Percentiles rank a stretch among this genome's conserved stretches.
These are phyloP conservation scores for Saccharum spontaneum DNA, from an alignment of 176 grass and related monocot species.

Conservation along the genomic window DNA sequence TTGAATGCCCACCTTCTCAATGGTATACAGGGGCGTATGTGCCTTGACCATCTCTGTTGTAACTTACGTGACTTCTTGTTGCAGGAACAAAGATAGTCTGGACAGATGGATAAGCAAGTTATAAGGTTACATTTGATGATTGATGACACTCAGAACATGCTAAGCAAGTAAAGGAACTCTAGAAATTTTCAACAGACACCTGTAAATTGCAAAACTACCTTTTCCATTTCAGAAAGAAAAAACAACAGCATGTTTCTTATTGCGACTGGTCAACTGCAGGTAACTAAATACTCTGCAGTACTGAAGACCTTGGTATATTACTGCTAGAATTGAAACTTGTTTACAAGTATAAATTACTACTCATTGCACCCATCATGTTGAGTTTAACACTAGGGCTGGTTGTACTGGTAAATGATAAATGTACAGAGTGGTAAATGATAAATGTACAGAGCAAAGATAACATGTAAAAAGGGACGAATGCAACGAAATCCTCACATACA, in stretches of 20 bases:
- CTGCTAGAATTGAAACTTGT: slow-evolving; percentile 10
- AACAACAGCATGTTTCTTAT: slow-evolving; percentile 14
- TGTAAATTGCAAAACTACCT: slow-evolving; percentile 1
- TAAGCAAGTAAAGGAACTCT: slow-evolving; percentile 5
- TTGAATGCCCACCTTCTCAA: slow-evolving; percentile 26
- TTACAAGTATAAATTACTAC: slow-evolving; percentile 12
- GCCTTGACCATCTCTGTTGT: slow-evolving; percentile 40
- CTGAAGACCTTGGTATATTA: neutral
- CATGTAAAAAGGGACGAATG: no score
- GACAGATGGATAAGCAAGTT: slow-evolving; percentile 39
- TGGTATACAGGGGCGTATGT: slow-evolving; percentile 44
- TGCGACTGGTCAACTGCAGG: neutral
- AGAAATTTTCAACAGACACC: neutral
- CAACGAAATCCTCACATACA: neutral
- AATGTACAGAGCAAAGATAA: no score
- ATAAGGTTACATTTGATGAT: slow-evolving; percentile 23
- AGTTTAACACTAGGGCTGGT: no score
- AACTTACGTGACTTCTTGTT: slow-evolving; percentile 45
- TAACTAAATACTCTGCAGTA: slow-evolving; percentile 7
- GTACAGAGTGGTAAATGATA: no score
- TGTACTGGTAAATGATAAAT: no score
- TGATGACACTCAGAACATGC: neutral
- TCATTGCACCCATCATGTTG: neutral
- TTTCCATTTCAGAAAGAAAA: neutral
- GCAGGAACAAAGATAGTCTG: slow-evolving; percentile 53